Percentiles rank a stretch among this genome's conserved stretches.
phyloP scores from a whole-genome alignment of 78 protist species.

The Capsaspora owczarzaki region DNA sequence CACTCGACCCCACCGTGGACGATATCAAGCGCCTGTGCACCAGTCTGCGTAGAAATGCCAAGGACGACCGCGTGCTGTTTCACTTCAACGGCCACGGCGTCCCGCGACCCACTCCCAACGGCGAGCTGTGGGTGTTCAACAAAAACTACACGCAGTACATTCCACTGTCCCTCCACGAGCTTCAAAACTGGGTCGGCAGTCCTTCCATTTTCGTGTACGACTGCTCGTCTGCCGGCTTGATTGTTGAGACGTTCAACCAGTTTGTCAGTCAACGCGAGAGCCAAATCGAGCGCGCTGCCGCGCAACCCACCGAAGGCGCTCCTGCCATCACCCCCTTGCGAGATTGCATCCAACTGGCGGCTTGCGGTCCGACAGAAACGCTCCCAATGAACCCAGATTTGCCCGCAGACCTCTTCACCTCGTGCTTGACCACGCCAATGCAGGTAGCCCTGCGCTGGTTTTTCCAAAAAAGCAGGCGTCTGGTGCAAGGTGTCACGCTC shows the following conservation, averaged over 20 bases:
- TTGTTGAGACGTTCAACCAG: conserved; percentile 22
- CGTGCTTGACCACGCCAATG: conserved; percentile 97
- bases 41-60: neutral
- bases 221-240: conserved; percentile 47
- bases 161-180: conserved; percentile 83
- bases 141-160: conserved; percentile 91
- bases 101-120: conserved; percentile 85
- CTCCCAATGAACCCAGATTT: conserved; percentile 84
- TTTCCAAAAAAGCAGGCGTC: neutral
- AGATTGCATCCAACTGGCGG: conserved; percentile 80
- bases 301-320: neutral
- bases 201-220: conserved; percentile 73
- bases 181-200: conserved; percentile 81
- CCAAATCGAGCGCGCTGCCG: neutral
- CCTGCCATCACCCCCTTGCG: neutral
- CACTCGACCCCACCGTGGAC: conserved; percentile 65
- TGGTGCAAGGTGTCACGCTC: no score
- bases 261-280: conserved; percentile 53
- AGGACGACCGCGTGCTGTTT: conserved; percentile 88
- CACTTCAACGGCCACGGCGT: conserved; percentile 99
- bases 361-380: conserved; percentile 78
- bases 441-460: conserved; percentile 76
- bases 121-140: conserved; percentile 96
- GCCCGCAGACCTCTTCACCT: conserved; percentile 96
- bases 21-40: neutral